A percentile compares a stretch with the other conserved stretches of the same genome.
Evolutionary conservation across 2,329 filamentous ascomycete species (phyloP).

Genomic region (Tricladium varicosporioides): DNA sequence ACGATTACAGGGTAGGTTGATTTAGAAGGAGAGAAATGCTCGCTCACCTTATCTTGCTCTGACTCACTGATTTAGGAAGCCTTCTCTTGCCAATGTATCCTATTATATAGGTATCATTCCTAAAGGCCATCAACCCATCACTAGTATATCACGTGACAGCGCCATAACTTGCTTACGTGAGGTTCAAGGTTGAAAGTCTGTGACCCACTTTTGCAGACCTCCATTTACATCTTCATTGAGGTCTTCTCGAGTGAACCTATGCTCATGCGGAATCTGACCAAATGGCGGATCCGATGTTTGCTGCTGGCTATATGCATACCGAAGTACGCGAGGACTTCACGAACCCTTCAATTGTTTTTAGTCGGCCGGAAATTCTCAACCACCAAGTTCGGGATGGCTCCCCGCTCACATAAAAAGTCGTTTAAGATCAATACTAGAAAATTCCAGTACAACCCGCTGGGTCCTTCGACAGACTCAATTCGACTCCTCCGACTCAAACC

Average conservation of each 20-base stretch:
- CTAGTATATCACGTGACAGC: too few relatives aligned
- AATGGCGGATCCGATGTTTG: background rate
- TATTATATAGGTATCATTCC: too few relatives aligned
- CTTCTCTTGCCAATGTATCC: too few relatives aligned
- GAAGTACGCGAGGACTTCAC: background rate
- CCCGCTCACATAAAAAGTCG: background rate
- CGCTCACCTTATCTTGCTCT: too few relatives aligned
- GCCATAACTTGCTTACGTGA: too few relatives aligned
- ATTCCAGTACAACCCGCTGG: conserved; percentile 18
- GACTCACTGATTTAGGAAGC: too few relatives aligned
- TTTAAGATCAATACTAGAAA: background rate
- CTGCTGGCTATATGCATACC: too few relatives aligned
- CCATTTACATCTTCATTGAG: background rate
- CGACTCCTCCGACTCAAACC: conserved; percentile 17
- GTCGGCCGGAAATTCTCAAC: background rate
- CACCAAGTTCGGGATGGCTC: background rate
- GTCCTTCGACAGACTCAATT: conserved; percentile 10
- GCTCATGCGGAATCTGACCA: background rate
- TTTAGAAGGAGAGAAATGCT: too few relatives aligned
- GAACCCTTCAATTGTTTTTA: background rate
- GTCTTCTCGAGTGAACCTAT: background rate
- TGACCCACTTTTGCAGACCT: too few relatives aligned
- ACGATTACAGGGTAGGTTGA: too few relatives aligned
- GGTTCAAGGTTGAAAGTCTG: too few relatives aligned
- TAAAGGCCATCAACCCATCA: too few relatives aligned